Percentiles rank a stretch among this genome's conserved stretches.
Conservation (phyloP, 441 rosid species). For the Biscutella laevigata region DNA sequence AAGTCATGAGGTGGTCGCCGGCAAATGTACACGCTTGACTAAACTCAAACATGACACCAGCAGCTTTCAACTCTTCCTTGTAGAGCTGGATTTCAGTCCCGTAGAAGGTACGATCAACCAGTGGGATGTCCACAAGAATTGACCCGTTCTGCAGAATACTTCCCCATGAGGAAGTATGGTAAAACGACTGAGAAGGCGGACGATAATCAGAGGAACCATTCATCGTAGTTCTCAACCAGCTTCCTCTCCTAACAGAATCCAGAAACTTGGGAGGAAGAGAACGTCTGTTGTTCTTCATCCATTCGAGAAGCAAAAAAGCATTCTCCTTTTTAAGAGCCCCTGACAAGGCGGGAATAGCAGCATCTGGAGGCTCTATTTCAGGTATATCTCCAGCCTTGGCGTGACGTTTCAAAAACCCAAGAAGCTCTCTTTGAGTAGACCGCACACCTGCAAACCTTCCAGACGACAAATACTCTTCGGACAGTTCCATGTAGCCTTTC, state of each 20-base stretch:
- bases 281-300: conserved; percentile 27
- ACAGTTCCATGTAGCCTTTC: conserved; percentile 39
- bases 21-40: conserved; percentile 44
- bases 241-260: conserved; percentile 38
- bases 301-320: conserved; percentile 42
- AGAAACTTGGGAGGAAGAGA: conserved; percentile 36
- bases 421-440: conserved; percentile 27
- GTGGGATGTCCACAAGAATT: conserved; percentile 54
- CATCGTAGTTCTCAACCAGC: conserved; percentile 51
- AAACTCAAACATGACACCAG: conserved; percentile 53
- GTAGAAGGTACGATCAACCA: conserved; percentile 46
- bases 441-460: conserved; percentile 31
- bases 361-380: conserved; percentile 41
- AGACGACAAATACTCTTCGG: conserved; percentile 39
- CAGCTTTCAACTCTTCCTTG: conserved; percentile 34
- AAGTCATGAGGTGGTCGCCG: conserved; percentile 45
- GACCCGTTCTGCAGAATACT: conserved; percentile 40
- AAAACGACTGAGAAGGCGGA: conserved; percentile 59
- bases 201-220: conserved; percentile 34
- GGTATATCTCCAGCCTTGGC: conserved; percentile 45
- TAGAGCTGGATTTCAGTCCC: conserved; percentile 33
- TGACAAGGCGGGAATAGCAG: conserved; percentile 37
- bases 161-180: conserved; percentile 45
- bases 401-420: conserved; percentile 29
- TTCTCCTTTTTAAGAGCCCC: conserved; percentile 45